Base-by-base conservation (phyloP, 371 early-diverging fungal genomes). In the Coemansia sp. region DNA sequence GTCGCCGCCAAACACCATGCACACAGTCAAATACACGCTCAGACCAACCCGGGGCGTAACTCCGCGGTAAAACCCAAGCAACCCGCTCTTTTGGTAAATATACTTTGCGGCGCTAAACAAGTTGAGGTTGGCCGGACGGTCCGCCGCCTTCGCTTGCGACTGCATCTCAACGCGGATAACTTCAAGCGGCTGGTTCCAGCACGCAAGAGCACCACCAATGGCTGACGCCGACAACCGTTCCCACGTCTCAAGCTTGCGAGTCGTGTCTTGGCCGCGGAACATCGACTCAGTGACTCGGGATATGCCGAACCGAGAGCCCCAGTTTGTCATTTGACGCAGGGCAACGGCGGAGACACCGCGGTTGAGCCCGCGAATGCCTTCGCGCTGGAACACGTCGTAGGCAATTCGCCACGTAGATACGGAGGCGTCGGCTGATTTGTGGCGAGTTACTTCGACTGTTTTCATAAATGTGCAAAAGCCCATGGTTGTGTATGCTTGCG, bases 391-490 rank as follows among this genome's bases (percentile, higher is more conserved):
- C 68, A 98, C 94, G 55, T 96, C 93, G 23, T 82, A 74, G 9
- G 98, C 98, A 53, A 96, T 88, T 48, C 85, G 83, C 69, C 90
- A 86, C 59, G 94, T 93, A 20, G 95, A 93, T 54, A 85, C 79
- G 37, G 85, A 82, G 48, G 83, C 85, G 16, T 82, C 90, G 57
- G 81, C 82, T 62, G 88, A 86, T 84, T 96, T 97, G 86, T 93
- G 94, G 42, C 97, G 88, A 3, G 98, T 98, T 51, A 98, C 96
- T 72, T 98, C 98, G 18, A 98, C 98, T 1, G 98, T 97, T 83
- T 97, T 97, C 98, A 98, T 98, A 80, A 97, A 98, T 0, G 98
- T 98, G 84, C 97, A 97, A 83, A 97, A 96, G 5, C 98, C 97
- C 97, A 96, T 97, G 26, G 98, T 96, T 33, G 94, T 89, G 85